Base-by-base conservation (phyloP, 176 grass and related monocot genomes). In the Carex myosuroides region DNA sequence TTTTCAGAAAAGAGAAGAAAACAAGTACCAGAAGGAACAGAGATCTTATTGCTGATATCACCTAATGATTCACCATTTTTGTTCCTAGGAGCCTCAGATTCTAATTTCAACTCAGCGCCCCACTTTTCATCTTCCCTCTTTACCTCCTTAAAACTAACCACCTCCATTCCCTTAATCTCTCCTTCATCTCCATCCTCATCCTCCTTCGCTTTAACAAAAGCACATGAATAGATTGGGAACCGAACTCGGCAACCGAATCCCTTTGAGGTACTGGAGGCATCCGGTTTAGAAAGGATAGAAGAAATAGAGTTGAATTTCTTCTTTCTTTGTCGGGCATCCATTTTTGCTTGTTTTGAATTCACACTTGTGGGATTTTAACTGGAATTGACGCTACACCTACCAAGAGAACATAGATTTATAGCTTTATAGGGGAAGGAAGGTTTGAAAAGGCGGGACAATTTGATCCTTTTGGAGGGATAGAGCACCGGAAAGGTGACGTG, bases 201-300 rank as follows among this genome's bases (percentile, higher is more conserved):
- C 33, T 81, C 56, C 17, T 17, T 39, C 3, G 70, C 79, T 44
- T 59, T 78, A 11, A 64, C 84, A 54, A 66, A 83, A 75, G 80
- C 64, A 26, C 41, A 85, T 8, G 74, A 59, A 63, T 85, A 85
- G n/a, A 44, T 73, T 0, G 87, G 83, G 21, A 88, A 81, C 24
- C 86, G 68, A 32, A 88, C 58, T 64, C 86, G 71, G 13, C 81
- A 88, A 24, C 86, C 81, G 6, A 79, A 67, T 5, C 70, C 61
- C 11, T 88, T 81, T 12, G 79, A 67, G 7, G 6, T 52, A 29
- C 42, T 4, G 1, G 60, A 63, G n/a, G 17, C 29, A 30, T 83
- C 80, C 2, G 10, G 22, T 20, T 66, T 83, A 1, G 80, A 52
- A 83, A 83, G 26, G 5, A 66, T 22, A 32, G 80, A 83, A 50